phyloP scores from a whole-genome alignment of 106 monocot genomes.

The Hemerocallis citrina region DNA sequence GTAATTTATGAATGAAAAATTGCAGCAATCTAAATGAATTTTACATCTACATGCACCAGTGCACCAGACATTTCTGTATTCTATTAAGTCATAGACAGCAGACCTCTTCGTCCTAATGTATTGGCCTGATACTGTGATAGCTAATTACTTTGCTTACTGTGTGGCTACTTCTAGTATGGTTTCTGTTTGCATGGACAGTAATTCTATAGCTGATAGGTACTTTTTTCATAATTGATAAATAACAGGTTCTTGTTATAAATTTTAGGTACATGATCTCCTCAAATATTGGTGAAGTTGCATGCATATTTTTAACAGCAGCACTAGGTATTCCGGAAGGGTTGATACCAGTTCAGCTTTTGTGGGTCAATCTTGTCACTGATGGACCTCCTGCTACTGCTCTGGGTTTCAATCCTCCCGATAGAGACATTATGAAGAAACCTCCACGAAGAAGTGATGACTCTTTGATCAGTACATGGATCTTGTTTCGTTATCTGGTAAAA shows the following conservation, averaged over 20 bases:
- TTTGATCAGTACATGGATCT: slow-evolving; percentile 48
- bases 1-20: too few relatives aligned
- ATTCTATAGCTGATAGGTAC: background rate
- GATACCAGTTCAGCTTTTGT: slow-evolving; percentile 61
- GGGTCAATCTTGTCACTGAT: slow-evolving; percentile 71
- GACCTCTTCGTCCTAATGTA: too few relatives aligned
- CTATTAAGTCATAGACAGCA: too few relatives aligned
- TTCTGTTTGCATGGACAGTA: background rate
- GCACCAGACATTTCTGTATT: too few relatives aligned
- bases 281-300: slow-evolving; percentile 67
- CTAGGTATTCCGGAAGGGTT: slow-evolving; percentile 63
- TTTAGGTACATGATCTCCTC: slow-evolving; percentile 76
- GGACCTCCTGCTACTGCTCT: slow-evolving; percentile 68
- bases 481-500: slow-evolving; percentile 51
- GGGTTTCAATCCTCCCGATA: slow-evolving; percentile 67
- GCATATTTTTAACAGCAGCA: slow-evolving; percentile 58
- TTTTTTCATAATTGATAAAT: background rate
- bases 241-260: background rate
- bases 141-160: background rate
- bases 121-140: too few relatives aligned
- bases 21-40: too few relatives aligned
- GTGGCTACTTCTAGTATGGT: background rate
- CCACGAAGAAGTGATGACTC: slow-evolving; percentile 51
- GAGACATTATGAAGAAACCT: slow-evolving; percentile 67
- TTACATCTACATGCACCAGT: too few relatives aligned